These are phyloP conservation scores for Amaranthus tricolor DNA, from an alignment of 179 eudicot species.

Conservation along the genomic window DNA sequence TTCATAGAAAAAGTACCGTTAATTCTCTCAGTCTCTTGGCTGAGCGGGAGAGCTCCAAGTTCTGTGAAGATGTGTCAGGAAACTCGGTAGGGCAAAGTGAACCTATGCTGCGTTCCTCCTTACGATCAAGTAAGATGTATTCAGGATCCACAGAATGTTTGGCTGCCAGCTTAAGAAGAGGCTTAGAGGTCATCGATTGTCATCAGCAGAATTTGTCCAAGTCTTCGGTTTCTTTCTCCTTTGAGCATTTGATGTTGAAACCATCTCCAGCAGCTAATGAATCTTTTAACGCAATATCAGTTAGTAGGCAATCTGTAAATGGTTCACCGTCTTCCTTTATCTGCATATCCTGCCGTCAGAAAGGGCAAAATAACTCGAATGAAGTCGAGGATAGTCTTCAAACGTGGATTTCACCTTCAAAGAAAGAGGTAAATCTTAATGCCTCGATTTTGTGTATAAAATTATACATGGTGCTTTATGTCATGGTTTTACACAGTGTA, in stretches of 20 bases:
- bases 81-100: slow-evolving; percentile 45
- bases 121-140: slow-evolving; percentile 64
- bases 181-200: slow-evolving; percentile 70
- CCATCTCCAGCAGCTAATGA: slow-evolving; percentile 57
- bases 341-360: slow-evolving; percentile 57
- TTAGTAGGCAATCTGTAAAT: slow-evolving; percentile 31
- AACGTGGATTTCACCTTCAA: too few relatives aligned
- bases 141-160: slow-evolving; percentile 76
- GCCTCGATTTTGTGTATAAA: neutral
- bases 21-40: slow-evolving; percentile 44
- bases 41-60: slow-evolving; percentile 41
- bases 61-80: slow-evolving; percentile 32
- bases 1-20: slow-evolving; percentile 52
- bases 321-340: slow-evolving; percentile 36
- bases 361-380: slow-evolving; percentile 16
- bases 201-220: slow-evolving; percentile 63
- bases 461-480: too few relatives aligned
- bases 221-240: slow-evolving; percentile 75
- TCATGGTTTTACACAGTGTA: neutral
- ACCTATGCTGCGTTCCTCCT: slow-evolving; percentile 55
- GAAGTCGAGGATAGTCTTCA: too few relatives aligned
- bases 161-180: slow-evolving; percentile 90
- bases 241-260: slow-evolving; percentile 78
- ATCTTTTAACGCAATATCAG: slow-evolving; percentile 50
- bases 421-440: slow-evolving; percentile 31